Base-by-base conservation (phyloP, 257 asterid species). In the Oldenlandia corymbosa region DNA sequence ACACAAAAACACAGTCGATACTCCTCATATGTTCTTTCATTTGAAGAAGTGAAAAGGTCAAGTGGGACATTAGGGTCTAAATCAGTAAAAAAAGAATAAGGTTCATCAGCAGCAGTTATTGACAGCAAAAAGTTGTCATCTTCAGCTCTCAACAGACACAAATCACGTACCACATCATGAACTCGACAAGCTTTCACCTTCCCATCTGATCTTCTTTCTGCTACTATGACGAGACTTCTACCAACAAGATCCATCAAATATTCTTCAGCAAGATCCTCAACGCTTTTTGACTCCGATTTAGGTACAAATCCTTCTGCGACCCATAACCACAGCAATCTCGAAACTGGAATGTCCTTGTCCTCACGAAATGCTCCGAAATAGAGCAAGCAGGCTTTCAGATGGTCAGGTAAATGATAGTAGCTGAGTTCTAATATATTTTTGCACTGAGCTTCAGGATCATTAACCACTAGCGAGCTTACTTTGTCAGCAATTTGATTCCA, bases 361-460 rank as follows among this genome's bases (percentile, higher is more conserved):
- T n/a, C n/a, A n/a, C n/a, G n/a, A n/a, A n/a, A n/a, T n/a, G n/a
- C n/a, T n/a, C n/a, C n/a, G n/a, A n/a, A n/a, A n/a, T n/a, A n/a
- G n/a, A n/a, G n/a, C n/a, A n/a, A n/a, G n/a, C n/a, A n/a, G n/a
- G n/a, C n/a, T n/a, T n/a, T n/a, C n/a, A n/a, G n/a, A n/a, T n/a
- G n/a, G n/a, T n/a, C n/a, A n/a, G n/a, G n/a, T n/a, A n/a, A n/a
- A n/a, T n/a, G n/a, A n/a, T n/a, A n/a, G n/a, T n/a, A n/a, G n/a
- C n/a, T n/a, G n/a, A n/a, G 32, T 46, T 47, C 46, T 26, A 62
- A 62, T 23, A 62, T 62, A 24, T 62, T 57, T 42, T n/a, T 30
- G 43, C 67, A 62, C 54, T 43, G 52, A 20, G 56, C 47, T 62
- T 62, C 30, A 26, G 67, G 67, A 18, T 62, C 67, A 18, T 27